phyloP scores from a whole-genome alignment of 305 asterid species.

The Fraxinus ornus region DNA sequence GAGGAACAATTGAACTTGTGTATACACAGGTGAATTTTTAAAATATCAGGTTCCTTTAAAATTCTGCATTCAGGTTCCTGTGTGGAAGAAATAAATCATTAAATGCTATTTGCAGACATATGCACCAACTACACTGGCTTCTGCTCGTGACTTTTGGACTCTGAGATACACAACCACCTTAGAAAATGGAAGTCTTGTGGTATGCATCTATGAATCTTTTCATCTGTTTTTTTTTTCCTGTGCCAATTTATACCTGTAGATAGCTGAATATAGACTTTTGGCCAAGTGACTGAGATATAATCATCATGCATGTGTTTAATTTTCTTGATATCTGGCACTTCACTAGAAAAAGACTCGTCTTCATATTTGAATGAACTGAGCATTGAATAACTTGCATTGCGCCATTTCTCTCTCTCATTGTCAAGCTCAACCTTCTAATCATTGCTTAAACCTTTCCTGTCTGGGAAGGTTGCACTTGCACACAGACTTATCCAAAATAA shows the following conservation, averaged over 20 bases:
- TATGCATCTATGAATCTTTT: conserved; percentile 33
- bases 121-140: conserved; percentile 90
- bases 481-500: background rate
- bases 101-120: conserved; percentile 52
- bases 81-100: background rate
- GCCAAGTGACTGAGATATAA: background rate
- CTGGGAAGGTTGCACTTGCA: background rate
- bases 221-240: background rate
- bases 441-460: background rate
- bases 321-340: background rate
- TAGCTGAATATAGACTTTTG: background rate
- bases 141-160: conserved; percentile 97
- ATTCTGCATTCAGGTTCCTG: background rate
- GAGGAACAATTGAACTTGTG: conserved; percentile 85
- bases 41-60: background rate
- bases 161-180: conserved; percentile 86
- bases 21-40: conserved; percentile 63
- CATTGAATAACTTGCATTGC: background rate
- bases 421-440: background rate
- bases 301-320: background rate
- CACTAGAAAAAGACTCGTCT: background rate
- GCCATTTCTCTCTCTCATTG: background rate
- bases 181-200: conserved; percentile 89
- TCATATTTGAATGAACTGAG: background rate
- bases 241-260: background rate